Evolutionary conservation across 2,329 filamentous ascomycete genomes (phyloP).

Genomic region (Chrysosporium queenslandicum): DNA sequence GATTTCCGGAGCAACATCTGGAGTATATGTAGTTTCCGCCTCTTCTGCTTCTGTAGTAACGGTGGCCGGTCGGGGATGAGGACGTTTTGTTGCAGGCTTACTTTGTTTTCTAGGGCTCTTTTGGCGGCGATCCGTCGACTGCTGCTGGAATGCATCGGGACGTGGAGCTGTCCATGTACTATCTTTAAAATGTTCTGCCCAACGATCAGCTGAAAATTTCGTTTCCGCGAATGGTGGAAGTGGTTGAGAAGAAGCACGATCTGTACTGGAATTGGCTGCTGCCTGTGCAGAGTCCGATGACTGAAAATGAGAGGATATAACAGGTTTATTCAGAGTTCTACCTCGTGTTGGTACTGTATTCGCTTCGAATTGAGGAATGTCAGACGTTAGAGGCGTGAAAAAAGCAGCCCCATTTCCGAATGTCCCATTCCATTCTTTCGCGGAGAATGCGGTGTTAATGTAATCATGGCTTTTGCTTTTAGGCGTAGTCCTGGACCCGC

Average conservation of each 20-base stretch:
- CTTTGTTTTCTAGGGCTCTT: slow-evolving; percentile 30
- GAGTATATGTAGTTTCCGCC: slow-evolving; percentile 25
- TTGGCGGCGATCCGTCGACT: slow-evolving; percentile 21
- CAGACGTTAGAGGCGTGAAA: slow-evolving; percentile 26
- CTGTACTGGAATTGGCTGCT: slow-evolving; percentile 1
- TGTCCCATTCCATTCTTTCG: slow-evolving; percentile 33
- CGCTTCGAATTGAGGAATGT: slow-evolving; percentile 17
- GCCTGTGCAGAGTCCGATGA: slow-evolving; percentile 4
- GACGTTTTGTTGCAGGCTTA: slow-evolving; percentile 23
- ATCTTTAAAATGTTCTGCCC: slow-evolving; percentile 31
- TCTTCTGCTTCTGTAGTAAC: slow-evolving; percentile 35
- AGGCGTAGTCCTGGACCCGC: slow-evolving; percentile 15
- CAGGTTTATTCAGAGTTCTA: slow-evolving; percentile 19
- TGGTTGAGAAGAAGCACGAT: slow-evolving; percentile 14
- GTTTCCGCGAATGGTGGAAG: slow-evolving; percentile 23
- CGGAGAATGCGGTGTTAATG: slow-evolving; percentile 34
- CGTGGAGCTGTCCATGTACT: slow-evolving; percentile 28
- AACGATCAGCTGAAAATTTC: slow-evolving; percentile 33
- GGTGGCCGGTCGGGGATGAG: slow-evolving; percentile 27
- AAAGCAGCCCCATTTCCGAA: slow-evolving; percentile 29
- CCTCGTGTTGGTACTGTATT: slow-evolving; percentile 20
- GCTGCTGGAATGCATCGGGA: slow-evolving; percentile 21
- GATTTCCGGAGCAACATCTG: slow-evolving; percentile 20
- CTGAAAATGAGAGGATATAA: slow-evolving; percentile 17
- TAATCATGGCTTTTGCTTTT: slow-evolving; percentile 30